A percentile compares a stretch with the other conserved stretches of the same genome.
phyloP scores from a whole-genome alignment of 352 stramenopile species.

The Plasmopara halstedii region DNA sequence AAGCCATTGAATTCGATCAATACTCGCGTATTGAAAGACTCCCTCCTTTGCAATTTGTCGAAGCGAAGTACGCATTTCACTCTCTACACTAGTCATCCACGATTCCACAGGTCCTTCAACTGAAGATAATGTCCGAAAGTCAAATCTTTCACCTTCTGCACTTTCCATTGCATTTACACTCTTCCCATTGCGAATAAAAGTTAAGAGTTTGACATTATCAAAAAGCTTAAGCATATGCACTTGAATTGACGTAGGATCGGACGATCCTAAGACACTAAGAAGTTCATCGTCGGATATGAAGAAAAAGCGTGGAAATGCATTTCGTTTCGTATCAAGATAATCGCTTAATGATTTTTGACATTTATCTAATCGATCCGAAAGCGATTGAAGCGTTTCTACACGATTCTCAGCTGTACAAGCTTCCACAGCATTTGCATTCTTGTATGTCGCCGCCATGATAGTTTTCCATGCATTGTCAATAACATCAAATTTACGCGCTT shows the following conservation, averaged over 20 bases:
- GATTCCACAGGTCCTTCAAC: constrained; percentile 89
- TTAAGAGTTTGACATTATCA: constrained; percentile 91
- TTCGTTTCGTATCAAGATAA: constrained; percentile 87
- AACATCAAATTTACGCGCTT: constrained; percentile 91
- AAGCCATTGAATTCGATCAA: constrained; percentile 83
- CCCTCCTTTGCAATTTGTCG: constrained; percentile 89
- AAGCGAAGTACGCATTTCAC: constrained; percentile 85
- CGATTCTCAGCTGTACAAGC: constrained; percentile 85
- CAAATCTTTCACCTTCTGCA: constrained; percentile 87
- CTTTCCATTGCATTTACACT: constrained; percentile 87
- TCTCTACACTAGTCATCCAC: constrained; percentile 91
- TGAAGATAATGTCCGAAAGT: constrained; percentile 59
- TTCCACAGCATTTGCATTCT: constrained; percentile 88
- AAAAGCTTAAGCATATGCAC: constrained; percentile 95
- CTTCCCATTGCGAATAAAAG: constrained; percentile 87
- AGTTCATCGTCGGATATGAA: constrained; percentile 94
- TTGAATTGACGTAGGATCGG: constrained; percentile 89
- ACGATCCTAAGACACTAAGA: constrained; percentile 86
- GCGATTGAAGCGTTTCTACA: constrained; percentile 79
- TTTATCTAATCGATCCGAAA: constrained; percentile 86
- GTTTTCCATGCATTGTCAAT: constrained; percentile 91
- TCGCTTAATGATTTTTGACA: constrained; percentile 88
- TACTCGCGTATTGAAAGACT: constrained; percentile 88
- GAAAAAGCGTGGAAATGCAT: constrained; percentile 91
- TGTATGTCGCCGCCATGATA: constrained; percentile 89